These are phyloP conservation scores for Sphaerulina populicola DNA, from an alignment of 2,329 filamentous ascomycete species.

Conservation along the genomic window DNA sequence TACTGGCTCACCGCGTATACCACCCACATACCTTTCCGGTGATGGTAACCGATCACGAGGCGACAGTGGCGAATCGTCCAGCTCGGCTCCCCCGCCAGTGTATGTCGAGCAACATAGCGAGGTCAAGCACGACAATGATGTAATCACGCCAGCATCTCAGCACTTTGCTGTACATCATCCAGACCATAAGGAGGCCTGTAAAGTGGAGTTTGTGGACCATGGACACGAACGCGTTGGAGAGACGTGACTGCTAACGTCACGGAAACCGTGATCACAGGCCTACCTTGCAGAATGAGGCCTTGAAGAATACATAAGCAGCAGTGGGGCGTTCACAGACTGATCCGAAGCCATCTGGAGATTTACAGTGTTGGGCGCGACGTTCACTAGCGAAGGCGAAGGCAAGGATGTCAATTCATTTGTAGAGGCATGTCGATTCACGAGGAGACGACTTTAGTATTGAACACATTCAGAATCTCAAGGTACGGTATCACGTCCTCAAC, in stretches of 20 bases:
- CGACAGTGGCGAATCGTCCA: slow-evolving; percentile 27
- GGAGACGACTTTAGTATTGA: not conserved
- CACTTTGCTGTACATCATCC: not conserved
- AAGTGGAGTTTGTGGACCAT: slow-evolving; percentile 4
- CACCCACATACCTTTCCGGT: slow-evolving; percentile 3
- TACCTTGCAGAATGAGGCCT: not conserved
- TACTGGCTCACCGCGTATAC: slow-evolving; percentile 11
- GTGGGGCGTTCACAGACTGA: not conserved
- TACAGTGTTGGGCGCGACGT: not conserved
- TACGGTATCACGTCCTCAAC: no score
- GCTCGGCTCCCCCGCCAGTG: slow-evolving; percentile 21
- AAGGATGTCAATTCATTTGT: not conserved
- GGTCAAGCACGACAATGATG: not conserved
- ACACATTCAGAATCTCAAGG: no score
- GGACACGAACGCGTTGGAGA: slow-evolving; percentile 1
- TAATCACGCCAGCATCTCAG: slow-evolving; percentile 4
- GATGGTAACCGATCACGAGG: slow-evolving; percentile 23
- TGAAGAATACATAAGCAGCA: not conserved
- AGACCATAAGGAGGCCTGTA: slow-evolving; percentile 8
- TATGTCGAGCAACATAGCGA: slow-evolving; percentile 18
- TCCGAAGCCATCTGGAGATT: not conserved
- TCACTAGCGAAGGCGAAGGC: not conserved
- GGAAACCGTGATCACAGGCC: not conserved
- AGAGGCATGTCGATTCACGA: not conserved
- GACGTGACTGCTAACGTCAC: not conserved